Evolutionary conservation across 805 yeast species (phyloP), one percentile per base, ranked within the genome.

Genomic region (Blastobotrys terrestris): DNA sequence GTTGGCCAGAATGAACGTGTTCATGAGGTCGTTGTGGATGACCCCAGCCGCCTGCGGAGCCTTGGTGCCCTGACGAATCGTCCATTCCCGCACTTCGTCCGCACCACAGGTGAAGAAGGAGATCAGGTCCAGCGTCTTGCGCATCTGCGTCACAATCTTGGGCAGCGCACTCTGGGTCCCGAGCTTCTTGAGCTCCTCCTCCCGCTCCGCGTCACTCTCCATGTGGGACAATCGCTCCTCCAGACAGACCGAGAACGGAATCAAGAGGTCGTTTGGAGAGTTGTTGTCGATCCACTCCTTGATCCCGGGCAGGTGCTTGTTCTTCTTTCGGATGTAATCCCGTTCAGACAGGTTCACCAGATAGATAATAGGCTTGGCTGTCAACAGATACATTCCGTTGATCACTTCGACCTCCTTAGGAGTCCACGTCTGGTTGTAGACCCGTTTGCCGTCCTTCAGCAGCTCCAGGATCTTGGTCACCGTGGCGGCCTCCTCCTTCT

Each of bases 1-100:
- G 70, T 89, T 90, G 45, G 98, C 99, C 63, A 89, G 82, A 64
- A 94, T 90, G 69, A 94, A 94, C 19, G 98, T 92, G 70, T 85
- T 87, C 79, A 88, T 91, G 69, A 92, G 80, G 73, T 92, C 99
- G 41, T 91, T 87, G 72, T 94, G 99, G 64, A 92, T 92, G 45
- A 94, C 96, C 69, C 97, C 98, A 19, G 99, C 99, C 45, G 99
- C 98, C 66, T 87, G 90, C n/a, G 99, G 99, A 51, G 97, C 97
- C 63, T 87, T 84, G 46, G 92, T 86, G 62, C 95, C 95, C 61
- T 77, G 76, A 73, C 98, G 83, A 58, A 94, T 83, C 39, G 99
- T 94, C 99, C 99, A 94, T 72, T 95, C 97, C 71, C 97, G 85
- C 49, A 91, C 96, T 75, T 94, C 99, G 57, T 87, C 88, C 43